Conservation (phyloP, 2,329 filamentous ascomycete species). For the Botrytis paeoniae region DNA sequence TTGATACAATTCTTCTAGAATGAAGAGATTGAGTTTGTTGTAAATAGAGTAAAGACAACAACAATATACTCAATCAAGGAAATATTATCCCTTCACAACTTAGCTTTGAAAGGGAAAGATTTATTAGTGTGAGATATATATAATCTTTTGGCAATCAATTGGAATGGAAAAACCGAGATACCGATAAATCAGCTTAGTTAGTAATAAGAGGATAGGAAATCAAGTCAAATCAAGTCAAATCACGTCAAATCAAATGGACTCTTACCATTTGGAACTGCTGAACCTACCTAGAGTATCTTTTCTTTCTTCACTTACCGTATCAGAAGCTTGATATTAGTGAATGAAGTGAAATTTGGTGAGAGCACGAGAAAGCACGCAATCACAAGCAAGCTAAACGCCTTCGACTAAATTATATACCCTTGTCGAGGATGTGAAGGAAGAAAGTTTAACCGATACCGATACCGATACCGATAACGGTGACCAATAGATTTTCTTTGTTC, state of each 20-base stretch:
- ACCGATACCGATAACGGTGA: not conserved
- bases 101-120: slow-evolving; percentile 15
- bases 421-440: not conserved
- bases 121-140: slow-evolving; percentile 4
- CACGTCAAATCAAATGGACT: not conserved
- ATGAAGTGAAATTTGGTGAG: slow-evolving; percentile 4
- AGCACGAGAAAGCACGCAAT: slow-evolving; percentile 13
- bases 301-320: slow-evolving; percentile 1
- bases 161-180: slow-evolving; percentile 7
- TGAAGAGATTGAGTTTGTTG: not conserved
- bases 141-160: not conserved
- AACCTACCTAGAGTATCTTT: not conserved
- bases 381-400: not conserved
- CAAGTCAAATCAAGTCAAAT: not conserved
- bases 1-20: not conserved
- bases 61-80: not conserved
- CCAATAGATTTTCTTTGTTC: not conserved
- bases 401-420: not conserved
- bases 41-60: not conserved
- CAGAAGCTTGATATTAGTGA: not conserved
- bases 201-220: not conserved
- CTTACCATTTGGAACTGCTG: not conserved
- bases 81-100: slow-evolving; percentile 9
- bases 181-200: slow-evolving; percentile 10
- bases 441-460: not conserved